Percentiles rank a stretch among this genome's conserved stretches.
These are phyloP conservation scores for Linum usitatissimum DNA, from an alignment of 345 rosid species.

Conservation along the genomic window DNA sequence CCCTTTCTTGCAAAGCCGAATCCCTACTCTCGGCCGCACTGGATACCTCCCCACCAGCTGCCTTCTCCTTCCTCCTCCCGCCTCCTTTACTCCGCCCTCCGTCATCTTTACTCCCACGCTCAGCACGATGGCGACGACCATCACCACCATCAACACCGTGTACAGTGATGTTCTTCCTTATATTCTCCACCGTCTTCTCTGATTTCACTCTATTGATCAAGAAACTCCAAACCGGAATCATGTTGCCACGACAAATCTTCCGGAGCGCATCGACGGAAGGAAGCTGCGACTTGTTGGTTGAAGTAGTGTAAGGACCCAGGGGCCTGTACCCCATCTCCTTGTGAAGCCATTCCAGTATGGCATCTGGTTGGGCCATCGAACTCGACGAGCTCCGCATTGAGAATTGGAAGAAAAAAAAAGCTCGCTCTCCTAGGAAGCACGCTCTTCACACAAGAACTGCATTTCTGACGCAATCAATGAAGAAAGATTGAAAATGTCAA, in stretches of 20 bases:
- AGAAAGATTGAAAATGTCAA: not conserved
- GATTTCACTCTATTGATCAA: constrained; percentile 65
- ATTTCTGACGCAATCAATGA: not conserved
- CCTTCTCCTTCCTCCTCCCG: constrained; percentile 51
- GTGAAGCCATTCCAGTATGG: constrained; percentile 68
- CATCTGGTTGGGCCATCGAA: constrained; percentile 46
- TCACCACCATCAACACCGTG: constrained; percentile 64
- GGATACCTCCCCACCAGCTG: constrained; percentile 20
- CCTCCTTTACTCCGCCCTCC: constrained; percentile 33
- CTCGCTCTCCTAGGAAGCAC: not conserved
- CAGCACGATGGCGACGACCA: constrained; percentile 5
- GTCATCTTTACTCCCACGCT: constrained; percentile 40
- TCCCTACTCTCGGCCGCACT: constrained; percentile 47
- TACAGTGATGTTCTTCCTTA: constrained; percentile 61
- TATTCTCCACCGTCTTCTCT: constrained; percentile 70
- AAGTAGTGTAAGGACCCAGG: constrained; percentile 48
- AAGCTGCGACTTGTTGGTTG: constrained; percentile 38
- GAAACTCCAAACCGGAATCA: constrained; percentile 70
- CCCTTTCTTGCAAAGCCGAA: constrained; percentile 59
- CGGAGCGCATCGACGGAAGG: constrained; percentile 62
- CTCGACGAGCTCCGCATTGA: constrained; percentile 17
- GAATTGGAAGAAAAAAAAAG: not conserved
- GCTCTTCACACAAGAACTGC: not conserved
- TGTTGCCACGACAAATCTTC: constrained; percentile 72
- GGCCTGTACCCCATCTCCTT: constrained; percentile 87